Percentiles rank a stretch among this genome's conserved stretches.
Conservation (phyloP, 1,284 basidiomycete genomes). For the Ganoderma meredithae region DNA sequence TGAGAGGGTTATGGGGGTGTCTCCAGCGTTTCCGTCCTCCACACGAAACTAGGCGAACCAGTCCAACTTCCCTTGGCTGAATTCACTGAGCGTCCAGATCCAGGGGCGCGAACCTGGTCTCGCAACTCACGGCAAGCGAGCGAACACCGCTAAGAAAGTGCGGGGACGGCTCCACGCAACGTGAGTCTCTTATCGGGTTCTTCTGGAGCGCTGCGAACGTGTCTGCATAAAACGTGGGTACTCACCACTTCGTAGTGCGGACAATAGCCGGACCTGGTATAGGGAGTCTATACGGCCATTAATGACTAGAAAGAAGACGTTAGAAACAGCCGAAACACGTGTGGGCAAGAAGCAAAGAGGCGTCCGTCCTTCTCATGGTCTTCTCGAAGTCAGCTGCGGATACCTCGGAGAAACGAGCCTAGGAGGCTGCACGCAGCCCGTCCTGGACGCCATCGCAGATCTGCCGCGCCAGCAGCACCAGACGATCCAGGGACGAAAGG, state of each 20-base stretch:
- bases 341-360: conserved; percentile 2
- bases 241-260: conserved; percentile 75
- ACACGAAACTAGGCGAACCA: too few relatives aligned
- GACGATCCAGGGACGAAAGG: not conserved
- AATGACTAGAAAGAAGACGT: conserved; percentile 3
- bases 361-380: not conserved
- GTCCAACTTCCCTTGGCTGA: too few relatives aligned
- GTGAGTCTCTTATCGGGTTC: too few relatives aligned
- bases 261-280: conserved; percentile 81
- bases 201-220: too few relatives aligned
- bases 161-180: too few relatives aligned
- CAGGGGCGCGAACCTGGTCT: too few relatives aligned
- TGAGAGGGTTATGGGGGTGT: too few relatives aligned
- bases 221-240: not conserved
- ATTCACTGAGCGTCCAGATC: too few relatives aligned
- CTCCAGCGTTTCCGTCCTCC: too few relatives aligned
- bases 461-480: not conserved
- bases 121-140: too few relatives aligned
- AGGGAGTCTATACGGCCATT: conserved; percentile 57
- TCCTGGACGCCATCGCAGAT: not conserved
- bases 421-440: not conserved
- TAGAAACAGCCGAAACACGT: not conserved
- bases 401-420: not conserved
- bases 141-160: too few relatives aligned
- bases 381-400: conserved; percentile 7